Percentiles rank a stretch among this genome's conserved stretches.
Conservation (phyloP, 139 green algal species). For the Asterochloris sp. region DNA sequence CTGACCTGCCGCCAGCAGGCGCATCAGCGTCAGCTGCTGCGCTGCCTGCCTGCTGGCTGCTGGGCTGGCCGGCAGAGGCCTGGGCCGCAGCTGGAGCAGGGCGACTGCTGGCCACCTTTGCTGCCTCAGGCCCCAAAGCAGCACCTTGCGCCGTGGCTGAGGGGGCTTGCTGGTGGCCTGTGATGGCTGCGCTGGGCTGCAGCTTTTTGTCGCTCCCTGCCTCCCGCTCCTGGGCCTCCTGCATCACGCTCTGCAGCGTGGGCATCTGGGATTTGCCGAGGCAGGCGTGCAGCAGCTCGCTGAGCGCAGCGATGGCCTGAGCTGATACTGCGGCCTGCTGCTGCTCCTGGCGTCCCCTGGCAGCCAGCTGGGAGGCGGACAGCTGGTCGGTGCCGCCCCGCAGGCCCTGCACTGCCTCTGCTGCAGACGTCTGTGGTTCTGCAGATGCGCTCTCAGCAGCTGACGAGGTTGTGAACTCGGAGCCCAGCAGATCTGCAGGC, state of each 20-base stretch:
- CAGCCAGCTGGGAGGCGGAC: background rate
- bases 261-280: constrained; percentile 6
- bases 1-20: background rate
- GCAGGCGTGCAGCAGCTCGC: constrained; percentile 7
- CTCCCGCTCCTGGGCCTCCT: background rate
- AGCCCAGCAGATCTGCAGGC: constrained; percentile 5
- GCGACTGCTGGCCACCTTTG: no score
- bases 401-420: background rate
- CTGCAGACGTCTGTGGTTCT: background rate
- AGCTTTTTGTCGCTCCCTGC: background rate
- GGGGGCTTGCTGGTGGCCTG: background rate
- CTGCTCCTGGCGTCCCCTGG: constrained; percentile 1
- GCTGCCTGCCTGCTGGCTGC: background rate
- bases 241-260: constrained; percentile 11
- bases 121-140: background rate
- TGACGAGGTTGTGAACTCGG: background rate
- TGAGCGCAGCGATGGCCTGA: constrained; percentile 11
- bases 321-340: background rate
- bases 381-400: background rate
- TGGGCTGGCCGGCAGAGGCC: background rate
- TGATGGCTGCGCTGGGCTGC: background rate
- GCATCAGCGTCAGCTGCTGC: background rate
- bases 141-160: background rate
- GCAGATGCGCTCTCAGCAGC: background rate
- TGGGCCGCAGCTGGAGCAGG: background rate